Evolutionary conservation across 305 asterid species (phyloP).

Genomic region (Solanum hybrid): DNA sequence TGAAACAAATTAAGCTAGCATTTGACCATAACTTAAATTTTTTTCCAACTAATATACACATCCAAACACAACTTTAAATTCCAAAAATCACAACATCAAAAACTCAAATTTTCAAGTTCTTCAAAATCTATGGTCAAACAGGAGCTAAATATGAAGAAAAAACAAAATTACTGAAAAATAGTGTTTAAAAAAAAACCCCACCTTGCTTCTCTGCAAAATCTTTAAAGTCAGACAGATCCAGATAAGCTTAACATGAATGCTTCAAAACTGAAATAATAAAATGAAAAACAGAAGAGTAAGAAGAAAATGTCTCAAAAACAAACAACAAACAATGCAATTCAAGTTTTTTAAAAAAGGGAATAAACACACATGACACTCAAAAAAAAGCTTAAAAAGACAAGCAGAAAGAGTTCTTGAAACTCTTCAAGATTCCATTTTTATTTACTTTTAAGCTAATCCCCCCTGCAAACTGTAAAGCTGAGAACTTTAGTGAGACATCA

Average conservation of each 20-base stretch:
- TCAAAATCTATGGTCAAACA: neutral
- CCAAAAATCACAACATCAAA: neutral
- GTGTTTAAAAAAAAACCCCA: neutral
- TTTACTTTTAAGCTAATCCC: neutral
- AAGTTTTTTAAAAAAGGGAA: neutral
- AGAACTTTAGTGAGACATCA: slow-evolving; percentile 9
- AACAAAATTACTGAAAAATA: neutral
- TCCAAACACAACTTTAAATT: neutral
- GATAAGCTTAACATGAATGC: neutral
- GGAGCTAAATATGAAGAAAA: neutral
- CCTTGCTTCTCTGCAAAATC: neutral
- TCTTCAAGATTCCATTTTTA: slow-evolving; percentile 22
- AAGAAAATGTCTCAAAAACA: neutral
- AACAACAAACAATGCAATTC: slow-evolving; percentile 13
- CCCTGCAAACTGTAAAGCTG: slow-evolving; percentile 19
- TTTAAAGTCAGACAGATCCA: neutral
- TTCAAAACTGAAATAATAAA: neutral
- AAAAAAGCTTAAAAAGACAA: slow-evolving; percentile 4
- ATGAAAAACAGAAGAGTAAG: neutral
- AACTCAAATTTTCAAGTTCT: neutral
- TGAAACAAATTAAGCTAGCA: neutral
- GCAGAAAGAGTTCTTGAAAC: slow-evolving; percentile 17
- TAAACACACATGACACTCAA: neutral
- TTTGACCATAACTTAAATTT: neutral
- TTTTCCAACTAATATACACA: neutral